Evolutionary conservation across 208 protist species (phyloP).

Genomic region (Leishmania gerbilli): DNA sequence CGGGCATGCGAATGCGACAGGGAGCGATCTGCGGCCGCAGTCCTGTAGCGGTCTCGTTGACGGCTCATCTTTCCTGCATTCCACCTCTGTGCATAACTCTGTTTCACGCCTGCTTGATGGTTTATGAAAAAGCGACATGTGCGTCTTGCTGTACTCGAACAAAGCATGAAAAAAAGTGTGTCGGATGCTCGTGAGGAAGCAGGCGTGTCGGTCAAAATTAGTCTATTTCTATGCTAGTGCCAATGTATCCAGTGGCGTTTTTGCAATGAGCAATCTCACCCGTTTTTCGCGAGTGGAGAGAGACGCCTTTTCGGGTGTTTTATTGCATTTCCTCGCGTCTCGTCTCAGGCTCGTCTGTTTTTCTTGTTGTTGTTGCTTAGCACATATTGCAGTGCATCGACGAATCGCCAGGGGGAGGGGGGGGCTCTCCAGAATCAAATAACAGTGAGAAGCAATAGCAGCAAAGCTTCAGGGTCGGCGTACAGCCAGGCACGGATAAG

Average conservation of each 20-base stretch:
- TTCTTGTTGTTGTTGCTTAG: too few relatives aligned
- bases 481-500: neutral
- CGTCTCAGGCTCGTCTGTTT: neutral
- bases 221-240: neutral
- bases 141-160: neutral
- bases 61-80: neutral
- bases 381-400: neutral
- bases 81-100: too few relatives aligned
- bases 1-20: too few relatives aligned
- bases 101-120: neutral
- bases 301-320: neutral
- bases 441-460: neutral
- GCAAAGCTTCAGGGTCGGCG: neutral
- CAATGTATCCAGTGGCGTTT: neutral
- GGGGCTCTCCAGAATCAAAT: neutral
- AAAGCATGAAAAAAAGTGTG: too few relatives aligned
- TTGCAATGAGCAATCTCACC: neutral
- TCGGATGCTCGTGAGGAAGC: neutral
- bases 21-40: neutral
- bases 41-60: neutral
- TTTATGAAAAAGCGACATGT: neutral
- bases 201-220: neutral
- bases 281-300: neutral
- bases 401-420: neutral
- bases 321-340: neutral